phyloP scores from a whole-genome alignment of 73 alveolate species.

The Paraurostyla sp. region DNA sequence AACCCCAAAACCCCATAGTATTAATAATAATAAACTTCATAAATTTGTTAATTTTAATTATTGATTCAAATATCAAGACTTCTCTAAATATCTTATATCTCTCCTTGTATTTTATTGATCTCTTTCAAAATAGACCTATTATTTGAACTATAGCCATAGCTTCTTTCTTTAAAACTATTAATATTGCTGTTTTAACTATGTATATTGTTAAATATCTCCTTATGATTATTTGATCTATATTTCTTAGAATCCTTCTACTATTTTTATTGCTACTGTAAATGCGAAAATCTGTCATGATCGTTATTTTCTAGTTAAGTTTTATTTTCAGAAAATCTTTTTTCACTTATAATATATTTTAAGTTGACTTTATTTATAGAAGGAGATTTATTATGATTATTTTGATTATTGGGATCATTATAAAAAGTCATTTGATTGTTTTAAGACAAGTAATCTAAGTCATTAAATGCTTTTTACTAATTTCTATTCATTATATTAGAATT shows the following conservation, averaged over 20 bases:
- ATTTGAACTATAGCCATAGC: neutral
- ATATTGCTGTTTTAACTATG: neutral
- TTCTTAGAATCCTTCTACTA: too few species aligned
- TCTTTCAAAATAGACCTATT: neutral
- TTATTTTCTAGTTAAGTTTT: neutral
- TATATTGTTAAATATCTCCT: too few species aligned
- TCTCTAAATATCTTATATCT: conserved; percentile 1
- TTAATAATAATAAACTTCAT: neutral
- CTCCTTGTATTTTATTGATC: neutral
- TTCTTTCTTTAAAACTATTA: neutral
- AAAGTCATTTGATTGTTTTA: neutral
- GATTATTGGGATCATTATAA: neutral
- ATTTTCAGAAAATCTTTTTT: neutral
- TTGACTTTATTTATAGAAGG: neutral
- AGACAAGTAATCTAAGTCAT: too few species aligned
- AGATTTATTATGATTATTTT: neutral
- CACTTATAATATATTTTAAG: neutral
- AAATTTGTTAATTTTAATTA: neutral
- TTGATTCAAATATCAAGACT: neutral
- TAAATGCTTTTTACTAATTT: neutral
- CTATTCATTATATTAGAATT: neutral
- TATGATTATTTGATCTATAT: too few species aligned
- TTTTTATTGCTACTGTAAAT: too few species aligned
- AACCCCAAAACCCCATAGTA: conserved; percentile 22
- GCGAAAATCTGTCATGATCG: too few species aligned